Evolutionary conservation across 768 basidiomycete genomes (phyloP), one percentile per base, ranked within the genome.

Genomic region (Lactifluus piperatus): DNA sequence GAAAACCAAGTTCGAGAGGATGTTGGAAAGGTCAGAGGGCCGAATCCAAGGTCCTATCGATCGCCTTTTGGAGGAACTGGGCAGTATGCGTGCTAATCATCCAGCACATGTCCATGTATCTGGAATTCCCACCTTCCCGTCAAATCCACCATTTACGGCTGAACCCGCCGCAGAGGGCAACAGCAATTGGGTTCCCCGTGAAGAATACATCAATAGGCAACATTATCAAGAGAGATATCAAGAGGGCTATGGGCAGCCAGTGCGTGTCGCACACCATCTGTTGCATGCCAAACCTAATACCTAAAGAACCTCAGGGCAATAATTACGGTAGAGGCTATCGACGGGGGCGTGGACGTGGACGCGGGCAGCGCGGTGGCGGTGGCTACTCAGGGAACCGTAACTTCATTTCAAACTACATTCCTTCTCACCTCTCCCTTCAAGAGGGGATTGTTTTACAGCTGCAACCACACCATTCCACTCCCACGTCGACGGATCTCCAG

Each of bases 11-110:
- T 47, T 56, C 24, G 50, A 56, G 39, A 43, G 29, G 13, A 51
- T 51, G 54, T 18, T 56, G 13, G 60, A 61, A 22, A 51, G 29
- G 50, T 37, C 54, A 0, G 50, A 61, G 44, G 24, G 24, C 24
- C 60, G 50, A 27, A 30, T 61, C 16, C 44, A 47, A 37, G 50
- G 18, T 16, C 54, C 59, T 13, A 32, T 60, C 18, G 44, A 56
- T 43, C 54, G 60, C 26, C 36, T 61, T 14, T 18, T 56, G 20
- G 60, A 56, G n/a, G 60, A 61, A 34, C 22, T 51, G n/a, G 50
- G 36, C 18, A 56, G 55, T 27, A 16, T 43, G 6, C 44, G 50
- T 22, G 26, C 50, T n/a, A 47, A 27, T 47, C 60, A 54, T 41
- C 50, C 58, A 13, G 14, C 39, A 8, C 32, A 52, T 0, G 39